A percentile compares a stretch with the other conserved stretches of the same genome.
Conservation (phyloP, 2,329 filamentous ascomycete species). For the Scortechinia acanthostroma region DNA sequence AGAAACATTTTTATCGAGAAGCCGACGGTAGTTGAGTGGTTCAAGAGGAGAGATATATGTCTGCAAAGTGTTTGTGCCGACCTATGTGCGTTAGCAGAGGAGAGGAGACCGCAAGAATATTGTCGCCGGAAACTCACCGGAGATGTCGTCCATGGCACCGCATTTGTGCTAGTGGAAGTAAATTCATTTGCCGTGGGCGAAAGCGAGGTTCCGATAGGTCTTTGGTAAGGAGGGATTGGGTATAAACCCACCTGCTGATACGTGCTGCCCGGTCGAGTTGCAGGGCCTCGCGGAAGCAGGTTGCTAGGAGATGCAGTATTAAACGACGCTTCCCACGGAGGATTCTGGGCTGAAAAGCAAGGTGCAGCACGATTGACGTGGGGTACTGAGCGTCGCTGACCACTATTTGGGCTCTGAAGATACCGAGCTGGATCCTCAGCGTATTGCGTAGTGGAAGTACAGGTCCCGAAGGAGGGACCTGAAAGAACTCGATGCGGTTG, state of each 20-base stretch:
- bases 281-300: neutral
- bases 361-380: neutral
- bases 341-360: neutral
- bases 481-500: slow-evolving; percentile 21
- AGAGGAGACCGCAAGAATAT: slow-evolving; percentile 6
- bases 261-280: neutral
- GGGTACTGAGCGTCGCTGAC: slow-evolving; percentile 9
- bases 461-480: slow-evolving; percentile 15
- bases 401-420: slow-evolving; percentile 14
- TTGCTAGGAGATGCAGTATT: neutral
- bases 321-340: neutral
- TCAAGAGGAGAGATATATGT: slow-evolving; percentile 83
- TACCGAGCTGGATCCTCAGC: slow-evolving; percentile 18
- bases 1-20: slow-evolving; percentile 89
- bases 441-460: slow-evolving; percentile 15
- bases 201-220: slow-evolving; percentile 26
- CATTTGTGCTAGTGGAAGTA: slow-evolving; percentile 16
- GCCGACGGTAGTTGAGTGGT: slow-evolving; percentile 88
- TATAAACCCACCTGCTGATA: slow-evolving; percentile 21
- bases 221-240: slow-evolving; percentile 21
- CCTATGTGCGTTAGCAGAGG: slow-evolving; percentile 14
- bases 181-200: slow-evolving; percentile 35
- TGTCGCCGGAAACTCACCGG: slow-evolving; percentile 17
- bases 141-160: slow-evolving; percentile 19
- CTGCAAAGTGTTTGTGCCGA: slow-evolving; percentile 44